phyloP scores from a whole-genome alignment of 2,329 filamentous ascomycete genomes.

The Monosporascus sp. region DNA sequence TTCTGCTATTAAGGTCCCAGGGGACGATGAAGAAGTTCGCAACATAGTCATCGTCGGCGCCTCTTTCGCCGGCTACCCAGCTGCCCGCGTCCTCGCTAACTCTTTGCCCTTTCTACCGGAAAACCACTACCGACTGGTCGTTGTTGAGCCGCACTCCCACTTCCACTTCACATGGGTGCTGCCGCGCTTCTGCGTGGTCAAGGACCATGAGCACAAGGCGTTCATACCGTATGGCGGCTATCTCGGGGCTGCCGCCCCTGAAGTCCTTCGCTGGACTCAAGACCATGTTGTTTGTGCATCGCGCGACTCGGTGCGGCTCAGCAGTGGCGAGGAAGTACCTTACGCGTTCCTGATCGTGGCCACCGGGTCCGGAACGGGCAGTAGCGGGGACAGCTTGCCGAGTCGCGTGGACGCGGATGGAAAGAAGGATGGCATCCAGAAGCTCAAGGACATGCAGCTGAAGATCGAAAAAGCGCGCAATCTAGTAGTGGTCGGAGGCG shows the following conservation, averaged over 20 bases:
- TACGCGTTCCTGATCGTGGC: conserved; percentile 54
- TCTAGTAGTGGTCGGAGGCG: conserved; percentile 51
- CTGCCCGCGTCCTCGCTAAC: conserved; percentile 41
- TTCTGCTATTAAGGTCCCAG: background rate
- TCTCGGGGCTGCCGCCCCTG: conserved; percentile 28
- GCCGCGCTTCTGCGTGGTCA: conserved; percentile 51
- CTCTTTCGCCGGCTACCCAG: conserved; percentile 51
- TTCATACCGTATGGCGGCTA: conserved; percentile 53
- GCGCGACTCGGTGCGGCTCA: conserved; percentile 33
- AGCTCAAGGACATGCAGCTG: conserved; percentile 40
- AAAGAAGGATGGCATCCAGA: conserved; percentile 35
- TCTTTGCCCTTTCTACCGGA: conserved; percentile 37
- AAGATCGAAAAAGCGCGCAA: conserved; percentile 36
- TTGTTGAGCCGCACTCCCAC: conserved; percentile 55
- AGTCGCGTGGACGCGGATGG: conserved; percentile 39
- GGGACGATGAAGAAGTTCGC: conserved; percentile 14
- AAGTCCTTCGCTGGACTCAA: conserved; percentile 33
- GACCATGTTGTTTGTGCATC: conserved; percentile 35
- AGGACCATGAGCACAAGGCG: conserved; percentile 51
- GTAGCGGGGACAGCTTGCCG: conserved; percentile 31
- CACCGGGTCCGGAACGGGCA: conserved; percentile 39
- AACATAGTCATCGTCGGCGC: conserved; percentile 53
- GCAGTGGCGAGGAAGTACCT: conserved; percentile 36
- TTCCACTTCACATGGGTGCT: conserved; percentile 58
- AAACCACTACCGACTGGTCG: conserved; percentile 42